phyloP scores from a whole-genome alignment of 2,329 filamentous ascomycete species.

The Elsinoe necatrix region DNA sequence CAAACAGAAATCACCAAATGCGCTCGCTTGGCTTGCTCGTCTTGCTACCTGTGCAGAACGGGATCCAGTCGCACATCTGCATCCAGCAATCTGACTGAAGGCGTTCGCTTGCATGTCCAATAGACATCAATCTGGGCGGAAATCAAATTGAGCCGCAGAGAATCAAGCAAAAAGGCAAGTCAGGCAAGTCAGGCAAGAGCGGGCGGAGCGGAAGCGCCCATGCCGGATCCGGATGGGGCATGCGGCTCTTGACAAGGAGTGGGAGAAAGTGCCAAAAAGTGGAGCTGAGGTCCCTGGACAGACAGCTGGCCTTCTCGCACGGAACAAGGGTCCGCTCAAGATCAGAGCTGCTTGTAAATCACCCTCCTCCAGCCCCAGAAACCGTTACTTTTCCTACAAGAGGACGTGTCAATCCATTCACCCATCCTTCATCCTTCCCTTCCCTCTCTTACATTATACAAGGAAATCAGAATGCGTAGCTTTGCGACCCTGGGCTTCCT shows the following conservation, averaged over 20 bases:
- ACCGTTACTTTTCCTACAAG: not conserved
- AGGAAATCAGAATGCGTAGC: constrained; percentile 20
- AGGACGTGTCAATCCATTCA: constrained; percentile 5
- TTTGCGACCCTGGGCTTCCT: constrained; percentile 34
- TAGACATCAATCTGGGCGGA: not conserved
- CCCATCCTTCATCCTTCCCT: constrained; percentile 7
- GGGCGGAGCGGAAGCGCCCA: constrained; percentile 4
- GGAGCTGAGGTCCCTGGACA: not conserved
- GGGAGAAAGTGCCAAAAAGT: not conserved
- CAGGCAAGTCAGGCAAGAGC: not conserved
- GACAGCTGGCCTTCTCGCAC: constrained; percentile 7
- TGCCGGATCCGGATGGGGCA: not conserved
- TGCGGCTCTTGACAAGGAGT: not conserved
- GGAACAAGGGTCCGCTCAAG: constrained; percentile 1
- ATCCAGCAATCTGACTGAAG: not conserved
- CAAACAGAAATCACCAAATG: not conserved
- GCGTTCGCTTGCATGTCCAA: not conserved
- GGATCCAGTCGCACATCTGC: not conserved
- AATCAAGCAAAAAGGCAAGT: not conserved
- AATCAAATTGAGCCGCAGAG: not conserved
- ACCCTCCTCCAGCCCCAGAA: not conserved
- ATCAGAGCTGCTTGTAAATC: constrained; percentile 7
- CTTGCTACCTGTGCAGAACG: not conserved
- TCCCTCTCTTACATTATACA: not conserved
- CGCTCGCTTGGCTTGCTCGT: not conserved